Conservation (phyloP, 768 basidiomycete genomes). For the Auricularia sp. region DNA sequence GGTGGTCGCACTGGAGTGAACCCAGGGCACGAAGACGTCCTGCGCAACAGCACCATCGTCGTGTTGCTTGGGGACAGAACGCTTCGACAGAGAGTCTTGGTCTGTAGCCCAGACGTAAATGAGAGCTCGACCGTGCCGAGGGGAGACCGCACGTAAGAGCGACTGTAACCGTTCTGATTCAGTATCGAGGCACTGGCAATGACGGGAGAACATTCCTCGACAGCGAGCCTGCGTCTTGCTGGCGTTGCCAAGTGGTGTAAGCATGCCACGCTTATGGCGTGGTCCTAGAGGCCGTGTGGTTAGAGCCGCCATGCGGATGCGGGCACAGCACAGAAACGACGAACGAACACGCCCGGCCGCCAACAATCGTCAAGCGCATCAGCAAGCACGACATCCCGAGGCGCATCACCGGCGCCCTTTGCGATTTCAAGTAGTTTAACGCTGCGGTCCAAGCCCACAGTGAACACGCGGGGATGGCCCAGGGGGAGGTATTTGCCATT, state of each 20-base stretch:
- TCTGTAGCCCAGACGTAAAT: conserved; percentile 98
- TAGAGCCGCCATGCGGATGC: neutral
- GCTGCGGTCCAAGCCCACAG: conserved; percentile 80
- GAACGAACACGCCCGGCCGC: conserved; percentile 73
- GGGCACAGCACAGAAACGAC: conserved; percentile 21
- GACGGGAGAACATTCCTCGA: conserved; percentile 44
- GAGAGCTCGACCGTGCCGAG: conserved; percentile 64
- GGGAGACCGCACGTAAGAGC: conserved; percentile 54
- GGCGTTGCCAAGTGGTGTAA: conserved; percentile 89
- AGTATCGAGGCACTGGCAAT: neutral
- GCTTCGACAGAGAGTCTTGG: conserved; percentile 78
- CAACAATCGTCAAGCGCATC: conserved; percentile 67
- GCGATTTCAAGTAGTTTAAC: conserved; percentile 70
- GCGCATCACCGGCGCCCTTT: conserved; percentile 40
- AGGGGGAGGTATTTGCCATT: conserved; percentile 95
- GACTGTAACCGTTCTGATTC: conserved; percentile 30
- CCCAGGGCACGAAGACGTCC: conserved; percentile 91
- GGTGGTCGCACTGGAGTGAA: conserved; percentile 25
- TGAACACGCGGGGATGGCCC: conserved; percentile 46
- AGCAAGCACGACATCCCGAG: conserved; percentile 69
- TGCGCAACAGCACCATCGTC: conserved; percentile 34
- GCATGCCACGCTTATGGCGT: conserved; percentile 93
- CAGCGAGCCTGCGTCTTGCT: conserved; percentile 57
- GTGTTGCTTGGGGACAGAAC: conserved; percentile 41
- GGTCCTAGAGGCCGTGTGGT: conserved; percentile 52